Base-by-base conservation (phyloP, 148 eudicot species). In the Chenopodium quinoa region DNA sequence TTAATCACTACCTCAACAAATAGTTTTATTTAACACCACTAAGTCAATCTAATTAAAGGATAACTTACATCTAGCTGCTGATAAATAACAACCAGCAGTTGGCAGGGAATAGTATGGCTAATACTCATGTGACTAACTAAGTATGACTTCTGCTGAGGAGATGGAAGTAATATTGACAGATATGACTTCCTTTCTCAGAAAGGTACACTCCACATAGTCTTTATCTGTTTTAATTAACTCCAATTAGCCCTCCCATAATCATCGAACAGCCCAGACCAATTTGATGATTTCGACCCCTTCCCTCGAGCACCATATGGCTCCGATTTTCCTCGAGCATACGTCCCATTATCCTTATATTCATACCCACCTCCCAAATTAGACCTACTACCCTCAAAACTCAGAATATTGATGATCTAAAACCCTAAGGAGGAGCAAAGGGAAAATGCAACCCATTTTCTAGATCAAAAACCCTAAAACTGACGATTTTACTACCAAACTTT, bases 251-350 rank as follows among this genome's bases (percentile, higher is more conserved):
- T 91, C 22, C 97, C 98, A 78, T 91, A 94, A 88, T 94, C 98
- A 87, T 94, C 98, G 80, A 94, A 94, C 83, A 86, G 34, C 4
- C 86, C 84, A 14, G 94, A 89, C 93, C 94, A 90, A 78, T 83
- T 85, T 0, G 90, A 88, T 1, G 93, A 90, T 77, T 89, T 90
- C 0, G 93, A 75, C 0, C 77, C 89, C 0, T 91, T 91, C 0
- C 97, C 97, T 34, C 93, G 82, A 13, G 94, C 88, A 22, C 96
- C 97, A 81, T 93, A 95, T 0, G 97, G 97, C 84, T 93, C 97
- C 34, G 75, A 78, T 47, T 86, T 91, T 31, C 95, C 98, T 76
- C 80, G 85, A 79, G 32, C 32, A 31, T 31, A 31, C 2, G 32
- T 31, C 32, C 32, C 32, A 31, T 31, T 2, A 31, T 31, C 32